Base-by-base conservation (phyloP, 495 filamentous ascomycete species). In the Lasiosphaeria ovina region DNA sequence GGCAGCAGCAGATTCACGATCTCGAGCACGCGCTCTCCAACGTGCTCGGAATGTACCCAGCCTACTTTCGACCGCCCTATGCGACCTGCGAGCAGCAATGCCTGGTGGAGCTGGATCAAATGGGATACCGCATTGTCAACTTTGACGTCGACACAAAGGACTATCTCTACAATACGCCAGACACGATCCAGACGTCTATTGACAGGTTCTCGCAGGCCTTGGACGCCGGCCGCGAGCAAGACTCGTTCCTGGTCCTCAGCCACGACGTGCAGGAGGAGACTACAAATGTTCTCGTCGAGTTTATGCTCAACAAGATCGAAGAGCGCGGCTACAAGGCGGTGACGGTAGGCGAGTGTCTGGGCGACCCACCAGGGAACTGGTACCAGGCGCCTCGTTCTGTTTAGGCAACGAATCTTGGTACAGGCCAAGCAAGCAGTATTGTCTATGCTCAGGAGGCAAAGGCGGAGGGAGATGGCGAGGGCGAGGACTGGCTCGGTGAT, bases 321-420 rank as follows among this genome's bases (percentile, higher is more conserved):
- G 17, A 59, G 4, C 40, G 51, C 31, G 76, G 76, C 1, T 73
- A 70, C 61, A 57, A 50, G 44, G 66, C 72, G 34, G 83, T 85
- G 31, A 82, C 83, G 33, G 76, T 87, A 51, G 86, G 85, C 0
- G 81, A 87, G 62, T 88, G 85, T 66, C 63, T 89, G 49, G 78
- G 75, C 1, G 84, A 88, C 61, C 76, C 85, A 0, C 62, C 68
- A 10, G 75, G 73, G 16, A 80, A 83, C 60, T 90, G 87, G 87
- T 89, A 87, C 62, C 80, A 82, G 62, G 36, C 34, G 57, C 55
- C 47, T 32, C 65, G 4, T 11, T 36, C 33, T 14, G 33, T n/a
- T 35, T 36, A n/a, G 7, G 32, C 7, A 16, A 53, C 10, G n/a
- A 6, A 14, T 9, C 33, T 12, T 10, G 33, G 12, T 1, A 12